Evolutionary conservation across 192 early-diverging fungal genomes (phyloP).

Genomic region (Backusella circina): DNA sequence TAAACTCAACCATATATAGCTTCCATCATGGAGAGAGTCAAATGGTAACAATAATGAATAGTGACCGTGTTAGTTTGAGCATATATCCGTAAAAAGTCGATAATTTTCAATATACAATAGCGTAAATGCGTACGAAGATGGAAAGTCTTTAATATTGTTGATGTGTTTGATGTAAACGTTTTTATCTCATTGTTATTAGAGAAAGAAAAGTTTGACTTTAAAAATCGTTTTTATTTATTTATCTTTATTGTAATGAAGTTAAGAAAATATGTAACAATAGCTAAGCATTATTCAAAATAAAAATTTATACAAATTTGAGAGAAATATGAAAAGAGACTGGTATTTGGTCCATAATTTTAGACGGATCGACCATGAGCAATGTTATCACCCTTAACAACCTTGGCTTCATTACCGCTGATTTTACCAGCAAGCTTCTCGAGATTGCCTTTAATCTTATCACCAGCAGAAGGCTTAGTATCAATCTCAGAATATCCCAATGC

Average conservation of each 20-base stretch:
- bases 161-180: no score
- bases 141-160: no score
- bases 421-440: conserved; percentile 28
- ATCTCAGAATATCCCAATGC: background rate
- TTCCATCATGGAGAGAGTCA: no score
- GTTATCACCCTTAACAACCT: conserved; percentile 32
- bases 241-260: background rate
- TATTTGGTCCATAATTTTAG: background rate
- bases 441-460: conserved; percentile 35
- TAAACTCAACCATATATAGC: no score
- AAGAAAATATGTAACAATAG: background rate
- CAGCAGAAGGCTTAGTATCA: conserved; percentile 1
- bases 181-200: no score
- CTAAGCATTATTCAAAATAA: background rate
- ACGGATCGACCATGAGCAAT: conserved; percentile 5
- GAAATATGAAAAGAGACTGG: background rate
- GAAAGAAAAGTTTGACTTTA: no score
- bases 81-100: no score
- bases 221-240: background rate
- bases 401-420: conserved; percentile 28
- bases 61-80: no score
- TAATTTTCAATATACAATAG: no score
- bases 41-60: no score
- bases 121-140: no score
- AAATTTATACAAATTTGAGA: background rate